Evolutionary conservation across 1,139 yeast species (phyloP).

Genomic region (Meyerozyma elateridarum): DNA sequence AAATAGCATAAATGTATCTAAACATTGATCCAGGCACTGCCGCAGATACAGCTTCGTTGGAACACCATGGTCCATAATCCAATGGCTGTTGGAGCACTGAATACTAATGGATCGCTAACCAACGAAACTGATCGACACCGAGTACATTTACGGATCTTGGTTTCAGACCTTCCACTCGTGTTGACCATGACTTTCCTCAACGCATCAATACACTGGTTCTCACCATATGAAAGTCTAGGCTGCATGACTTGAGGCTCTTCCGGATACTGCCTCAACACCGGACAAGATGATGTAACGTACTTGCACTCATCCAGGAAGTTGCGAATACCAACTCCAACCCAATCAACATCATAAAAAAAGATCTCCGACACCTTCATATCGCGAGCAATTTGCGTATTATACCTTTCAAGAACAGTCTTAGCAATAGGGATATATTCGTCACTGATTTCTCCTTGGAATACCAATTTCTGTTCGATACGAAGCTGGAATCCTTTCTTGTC

Average conservation of each 20-base stretch:
- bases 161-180: conserved; percentile 14
- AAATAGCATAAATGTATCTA: neutral
- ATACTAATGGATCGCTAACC: conserved; percentile 41
- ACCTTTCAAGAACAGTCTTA: conserved; percentile 28
- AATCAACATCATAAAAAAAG: conserved; percentile 63
- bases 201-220: conserved; percentile 35
- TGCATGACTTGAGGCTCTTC: neutral
- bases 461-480: conserved; percentile 58
- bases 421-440: conserved; percentile 35
- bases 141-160: conserved; percentile 47
- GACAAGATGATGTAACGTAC: neutral
- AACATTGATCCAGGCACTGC: conserved; percentile 63
- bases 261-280: neutral
- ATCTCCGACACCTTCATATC: conserved; percentile 45
- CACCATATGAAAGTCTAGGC: conserved; percentile 20
- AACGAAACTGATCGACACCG: conserved; percentile 64
- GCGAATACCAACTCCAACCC: conserved; percentile 56
- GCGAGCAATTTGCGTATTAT: conserved; percentile 28
- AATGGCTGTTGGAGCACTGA: conserved; percentile 31
- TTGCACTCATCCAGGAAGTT: neutral
- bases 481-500: conserved; percentile 23
- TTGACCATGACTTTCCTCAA: conserved; percentile 40
- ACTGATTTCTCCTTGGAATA: conserved; percentile 59
- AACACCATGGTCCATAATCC: conserved; percentile 71
- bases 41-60: conserved; percentile 76